These are phyloP conservation scores for Candida odintsovae DNA, from an alignment of 805 yeast genomes.

Conservation along the genomic window DNA sequence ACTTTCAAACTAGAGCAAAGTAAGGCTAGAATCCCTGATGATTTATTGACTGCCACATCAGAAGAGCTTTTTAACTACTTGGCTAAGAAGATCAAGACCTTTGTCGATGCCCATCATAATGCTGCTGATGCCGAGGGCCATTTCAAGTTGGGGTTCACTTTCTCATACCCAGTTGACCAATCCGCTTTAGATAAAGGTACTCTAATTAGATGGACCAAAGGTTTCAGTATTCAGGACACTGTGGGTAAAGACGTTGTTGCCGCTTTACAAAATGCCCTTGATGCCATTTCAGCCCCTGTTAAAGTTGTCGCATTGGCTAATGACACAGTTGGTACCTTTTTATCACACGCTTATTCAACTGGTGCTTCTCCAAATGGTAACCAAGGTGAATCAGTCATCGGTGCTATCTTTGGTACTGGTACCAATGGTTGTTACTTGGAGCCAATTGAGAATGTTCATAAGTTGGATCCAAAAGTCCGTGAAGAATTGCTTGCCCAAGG, in stretches of 20 bases:
- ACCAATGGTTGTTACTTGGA: slow-evolving; percentile 95
- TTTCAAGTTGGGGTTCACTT: slow-evolving; percentile 86
- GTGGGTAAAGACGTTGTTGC: slow-evolving; percentile 95
- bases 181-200: slow-evolving; percentile 73
- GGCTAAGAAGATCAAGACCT: slow-evolving; percentile 62
- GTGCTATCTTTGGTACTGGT: slow-evolving; percentile 95
- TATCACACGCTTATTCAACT: slow-evolving; percentile 80
- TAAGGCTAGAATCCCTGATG: slow-evolving; percentile 75
- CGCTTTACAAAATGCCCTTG: slow-evolving; percentile 74
- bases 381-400: slow-evolving; percentile 73
- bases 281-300: slow-evolving; percentile 63
- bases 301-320: slow-evolving; percentile 88
- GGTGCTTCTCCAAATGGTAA: slow-evolving; percentile 46
- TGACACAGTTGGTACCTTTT: slow-evolving; percentile 92
- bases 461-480: slow-evolving; percentile 48
- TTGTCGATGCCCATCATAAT: slow-evolving; percentile 61
- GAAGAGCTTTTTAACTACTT: slow-evolving; percentile 68
- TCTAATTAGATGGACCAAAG: slow-evolving; percentile 94
- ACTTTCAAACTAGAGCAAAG: slow-evolving; percentile 73
- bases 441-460: slow-evolving; percentile 63
- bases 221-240: slow-evolving; percentile 87
- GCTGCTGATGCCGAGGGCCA: slow-evolving; percentile 22
- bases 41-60: slow-evolving; percentile 61
- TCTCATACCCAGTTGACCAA: slow-evolving; percentile 90
- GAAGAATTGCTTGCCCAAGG: slow-evolving; percentile 35